These are phyloP conservation scores for Diaporthe citriasiana DNA, from an alignment of 2,329 filamentous ascomycete genomes.

Conservation along the genomic window DNA sequence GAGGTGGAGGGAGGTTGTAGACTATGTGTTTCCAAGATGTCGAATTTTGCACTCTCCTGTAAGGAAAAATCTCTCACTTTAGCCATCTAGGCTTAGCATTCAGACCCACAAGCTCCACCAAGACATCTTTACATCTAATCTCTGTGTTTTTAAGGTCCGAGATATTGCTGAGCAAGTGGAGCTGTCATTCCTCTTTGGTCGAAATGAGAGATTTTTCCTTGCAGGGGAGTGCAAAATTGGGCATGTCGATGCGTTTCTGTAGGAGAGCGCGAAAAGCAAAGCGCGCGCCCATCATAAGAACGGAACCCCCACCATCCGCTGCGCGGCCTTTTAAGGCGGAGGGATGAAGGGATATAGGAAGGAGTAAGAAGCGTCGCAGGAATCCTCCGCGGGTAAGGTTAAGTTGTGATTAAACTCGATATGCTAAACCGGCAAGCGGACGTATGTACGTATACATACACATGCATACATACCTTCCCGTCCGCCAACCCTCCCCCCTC, in stretches of 20 bases:
- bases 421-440: slow-evolving; percentile 15
- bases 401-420: slow-evolving; percentile 25
- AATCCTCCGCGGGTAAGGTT: slow-evolving; percentile 13
- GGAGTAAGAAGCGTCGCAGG: background rate
- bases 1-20: background rate
- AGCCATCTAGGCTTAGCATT: too few species aligned
- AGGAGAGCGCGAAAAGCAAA: too few species aligned
- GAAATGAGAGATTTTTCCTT: too few species aligned
- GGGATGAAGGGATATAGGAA: background rate
- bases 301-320: background rate
- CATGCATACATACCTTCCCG: background rate
- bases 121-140: too few species aligned
- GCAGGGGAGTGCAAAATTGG: too few species aligned
- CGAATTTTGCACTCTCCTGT: too few species aligned
- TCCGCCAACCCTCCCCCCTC: background rate
- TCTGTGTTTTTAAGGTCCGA: too few species aligned
- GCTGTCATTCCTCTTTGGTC: too few species aligned
- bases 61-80: too few species aligned
- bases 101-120: too few species aligned
- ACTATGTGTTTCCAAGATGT: too few species aligned
- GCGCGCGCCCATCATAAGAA: background rate
- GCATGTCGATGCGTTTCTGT: background rate
- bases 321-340: background rate
- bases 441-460: background rate
- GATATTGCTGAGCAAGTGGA: too few species aligned